Conservation (phyloP, 2,329 filamentous ascomycete species). For the Cladophialophora exuberans region DNA sequence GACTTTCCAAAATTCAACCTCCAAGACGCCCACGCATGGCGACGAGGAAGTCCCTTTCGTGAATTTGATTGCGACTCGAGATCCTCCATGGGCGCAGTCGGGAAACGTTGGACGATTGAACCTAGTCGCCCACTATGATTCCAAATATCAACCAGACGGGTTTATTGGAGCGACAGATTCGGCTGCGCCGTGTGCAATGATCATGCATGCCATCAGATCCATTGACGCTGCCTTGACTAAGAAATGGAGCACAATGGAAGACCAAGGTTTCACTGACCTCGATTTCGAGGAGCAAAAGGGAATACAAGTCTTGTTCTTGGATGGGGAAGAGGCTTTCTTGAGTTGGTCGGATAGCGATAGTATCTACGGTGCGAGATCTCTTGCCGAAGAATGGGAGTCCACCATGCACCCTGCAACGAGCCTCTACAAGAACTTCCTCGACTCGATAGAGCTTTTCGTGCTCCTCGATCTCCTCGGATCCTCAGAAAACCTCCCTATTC, state of each 20-base stretch:
- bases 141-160: constrained; percentile 74
- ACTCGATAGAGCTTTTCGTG: constrained; percentile 83
- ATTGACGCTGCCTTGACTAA: constrained; percentile 77
- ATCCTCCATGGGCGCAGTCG: constrained; percentile 76
- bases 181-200: constrained; percentile 89
- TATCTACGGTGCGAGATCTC: constrained; percentile 80
- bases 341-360: constrained; percentile 81
- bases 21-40: constrained; percentile 75
- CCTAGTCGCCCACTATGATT: constrained; percentile 93
- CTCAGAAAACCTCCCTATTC: constrained; percentile 67
- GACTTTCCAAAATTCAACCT: constrained; percentile 86
- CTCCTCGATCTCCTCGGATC: constrained; percentile 85
- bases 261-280: constrained; percentile 52
- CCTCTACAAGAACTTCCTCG: constrained; percentile 73
- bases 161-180: constrained; percentile 95
- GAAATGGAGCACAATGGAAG: constrained; percentile 78
- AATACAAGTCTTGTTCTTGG: constrained; percentile 85
- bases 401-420: constrained; percentile 70
- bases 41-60: constrained; percentile 75
- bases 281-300: constrained; percentile 75
- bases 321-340: constrained; percentile 91
- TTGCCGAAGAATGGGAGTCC: constrained; percentile 81
- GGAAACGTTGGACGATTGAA: constrained; percentile 82
- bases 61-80: constrained; percentile 83
- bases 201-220: constrained; percentile 81